phyloP scores from a whole-genome alignment of 805 yeast species.

The Clavispora vitiphila region DNA sequence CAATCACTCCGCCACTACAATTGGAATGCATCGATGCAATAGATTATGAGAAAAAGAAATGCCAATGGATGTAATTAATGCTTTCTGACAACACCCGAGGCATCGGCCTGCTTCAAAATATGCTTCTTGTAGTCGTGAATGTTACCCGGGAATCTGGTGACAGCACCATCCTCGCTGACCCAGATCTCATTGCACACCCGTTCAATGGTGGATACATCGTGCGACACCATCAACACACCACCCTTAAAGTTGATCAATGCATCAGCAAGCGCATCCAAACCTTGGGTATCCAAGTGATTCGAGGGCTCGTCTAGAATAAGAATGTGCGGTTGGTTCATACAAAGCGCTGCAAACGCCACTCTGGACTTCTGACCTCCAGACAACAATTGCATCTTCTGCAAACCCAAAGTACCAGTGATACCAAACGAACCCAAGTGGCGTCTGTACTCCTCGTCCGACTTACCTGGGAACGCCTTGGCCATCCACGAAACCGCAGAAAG shows the following conservation, averaged over 20 bases:
- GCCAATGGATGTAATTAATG: too few species aligned
- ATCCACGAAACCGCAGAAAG: conserved; percentile 92
- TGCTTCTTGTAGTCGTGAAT: conserved; percentile 88
- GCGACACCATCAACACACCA: conserved; percentile 96
- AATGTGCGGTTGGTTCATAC: conserved; percentile 86
- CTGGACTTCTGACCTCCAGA: conserved; percentile 99
- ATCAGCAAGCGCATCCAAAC: conserved; percentile 90
- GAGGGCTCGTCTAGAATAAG: conserved; percentile 96
- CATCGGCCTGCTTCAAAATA: conserved; percentile 71
- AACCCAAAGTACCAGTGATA: conserved; percentile 88
- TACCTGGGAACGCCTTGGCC: conserved; percentile 85
- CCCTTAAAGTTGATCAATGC: conserved; percentile 88
- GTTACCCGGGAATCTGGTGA: conserved; percentile 71
- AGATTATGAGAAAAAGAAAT: too few species aligned
- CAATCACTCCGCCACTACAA: too few species aligned
- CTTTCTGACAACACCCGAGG: conserved; percentile 84
- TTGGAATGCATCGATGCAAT: too few species aligned
- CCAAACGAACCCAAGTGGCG: conserved; percentile 96
- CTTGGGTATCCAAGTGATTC: conserved; percentile 96
- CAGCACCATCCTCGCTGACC: conserved; percentile 88
- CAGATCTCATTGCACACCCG: conserved; percentile 90
- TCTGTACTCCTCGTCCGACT: conserved; percentile 93
- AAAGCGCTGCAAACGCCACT: conserved; percentile 95
- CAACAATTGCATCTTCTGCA: conserved; percentile 81
- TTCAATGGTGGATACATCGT: conserved; percentile 89